These are phyloP conservation scores for Lactarius pseudohatsudake DNA, from an alignment of 768 basidiomycete genomes.

Conservation along the genomic window DNA sequence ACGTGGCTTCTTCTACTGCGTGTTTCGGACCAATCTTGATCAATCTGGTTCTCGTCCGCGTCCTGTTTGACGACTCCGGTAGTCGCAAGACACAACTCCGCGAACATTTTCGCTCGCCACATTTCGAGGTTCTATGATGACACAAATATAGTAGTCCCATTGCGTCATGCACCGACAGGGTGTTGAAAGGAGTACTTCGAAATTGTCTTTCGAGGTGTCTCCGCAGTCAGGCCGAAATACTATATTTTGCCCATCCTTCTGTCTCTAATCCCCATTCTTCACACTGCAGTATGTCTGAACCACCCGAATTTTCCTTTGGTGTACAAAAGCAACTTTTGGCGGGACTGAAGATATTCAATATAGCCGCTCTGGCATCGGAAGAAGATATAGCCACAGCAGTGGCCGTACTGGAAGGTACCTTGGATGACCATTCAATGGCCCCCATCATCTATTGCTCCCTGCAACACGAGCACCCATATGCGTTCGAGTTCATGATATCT, in stretches of 20 bases:
- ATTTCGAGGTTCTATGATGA: background rate
- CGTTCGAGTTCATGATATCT: slow-evolving; percentile 20
- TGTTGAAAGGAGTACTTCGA: background rate
- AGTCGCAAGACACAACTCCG: background rate
- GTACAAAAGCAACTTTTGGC: slow-evolving; percentile 11
- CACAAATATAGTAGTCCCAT: slow-evolving; percentile 12
- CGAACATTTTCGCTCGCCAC: background rate
- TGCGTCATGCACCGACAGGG: background rate
- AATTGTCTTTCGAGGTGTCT: background rate
- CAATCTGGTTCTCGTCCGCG: too few species aligned
- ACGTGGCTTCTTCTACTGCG: too few species aligned
- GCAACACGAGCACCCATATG: slow-evolving; percentile 6
- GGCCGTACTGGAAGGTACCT: slow-evolving; percentile 8
- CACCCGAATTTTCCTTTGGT: background rate
- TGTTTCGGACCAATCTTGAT: too few species aligned
- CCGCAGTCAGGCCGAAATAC: background rate
- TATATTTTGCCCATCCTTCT: background rate
- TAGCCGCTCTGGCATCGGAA: slow-evolving; percentile 8
- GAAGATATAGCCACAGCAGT: slow-evolving; percentile 11
- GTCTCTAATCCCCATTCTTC: too few species aligned
- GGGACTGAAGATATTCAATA: slow-evolving; percentile 12
- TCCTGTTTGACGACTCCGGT: background rate
- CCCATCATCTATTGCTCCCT: slow-evolving; percentile 8
- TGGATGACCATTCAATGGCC: slow-evolving; percentile 15
- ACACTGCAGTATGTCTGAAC: too few species aligned